Base-by-base conservation (phyloP, 2,329 filamentous ascomycete genomes). In the Beauveria sp. region DNA sequence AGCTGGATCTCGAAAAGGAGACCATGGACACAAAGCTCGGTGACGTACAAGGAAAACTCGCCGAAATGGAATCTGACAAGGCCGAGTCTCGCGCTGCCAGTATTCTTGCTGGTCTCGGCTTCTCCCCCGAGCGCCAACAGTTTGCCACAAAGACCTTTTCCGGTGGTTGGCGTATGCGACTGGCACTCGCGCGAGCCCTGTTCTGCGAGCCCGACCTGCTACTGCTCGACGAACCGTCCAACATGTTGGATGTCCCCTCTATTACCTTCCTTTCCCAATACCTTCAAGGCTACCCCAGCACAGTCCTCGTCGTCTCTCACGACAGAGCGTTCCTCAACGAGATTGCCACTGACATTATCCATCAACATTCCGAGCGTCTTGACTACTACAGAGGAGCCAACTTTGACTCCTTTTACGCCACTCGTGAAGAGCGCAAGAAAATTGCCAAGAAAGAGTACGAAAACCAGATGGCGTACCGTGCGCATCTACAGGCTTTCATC, bases 161-260 rank as follows among this genome's bases (percentile, higher is more conserved):
- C 58, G 95, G 95, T 83, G 95, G 95, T 89, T 99, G 95, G 95
- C 87, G 95, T 77, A 99, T 99, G 95, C 89, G 95, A 80, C 79
- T 99, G 70, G 95, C 95, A 16, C 83, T 99, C 65, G 95, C 95
- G 14, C 83, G 95, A 82, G 95, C 95, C 16, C 84, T 99, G 42
- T 99, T 99, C 81, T 99, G 95, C 78, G 95, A 99, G 74, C 95
- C 95, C 49, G 95, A 99, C 77, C 81, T 99, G 58, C 79, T 99
- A 63, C 83, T 99, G 73, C 91, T 99, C 68, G 95, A 99, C 80
- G 95, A 99, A 86, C 95, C 95, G 78, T 98, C 93, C 61, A 98
- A 98, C 86, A 98, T 98, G 93, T 92, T 99, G 91, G 95, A 98
- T 77, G 95, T 99, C 62, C 95, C 95, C n/a, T 98, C 95, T 26